Evolutionary conservation across 257 asterid genomes (phyloP).

Genomic region (Jacaranda mimosifolia): DNA sequence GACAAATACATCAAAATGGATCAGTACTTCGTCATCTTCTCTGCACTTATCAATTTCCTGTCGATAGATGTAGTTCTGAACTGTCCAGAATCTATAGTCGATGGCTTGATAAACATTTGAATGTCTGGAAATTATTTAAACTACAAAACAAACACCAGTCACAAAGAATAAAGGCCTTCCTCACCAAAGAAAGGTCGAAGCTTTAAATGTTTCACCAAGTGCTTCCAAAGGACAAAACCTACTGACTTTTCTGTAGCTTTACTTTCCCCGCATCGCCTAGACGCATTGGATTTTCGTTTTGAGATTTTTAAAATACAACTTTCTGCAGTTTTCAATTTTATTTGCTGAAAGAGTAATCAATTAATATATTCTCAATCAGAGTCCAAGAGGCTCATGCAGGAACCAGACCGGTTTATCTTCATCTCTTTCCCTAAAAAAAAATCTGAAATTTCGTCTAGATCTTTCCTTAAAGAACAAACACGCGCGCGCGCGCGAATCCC

Average conservation of each 20-base stretch:
- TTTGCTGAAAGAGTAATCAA: neutral
- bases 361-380: neutral
- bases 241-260: conserved; percentile 12
- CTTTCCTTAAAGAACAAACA: neutral
- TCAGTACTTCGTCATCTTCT: neutral
- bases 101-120: neutral
- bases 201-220: neutral
- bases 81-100: neutral
- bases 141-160: neutral
- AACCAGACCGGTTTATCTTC: conserved; percentile 8
- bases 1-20: neutral
- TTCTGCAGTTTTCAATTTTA: neutral
- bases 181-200: conserved; percentile 14
- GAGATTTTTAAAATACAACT: neutral
- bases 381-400: neutral
- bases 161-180: neutral
- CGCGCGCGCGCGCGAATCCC: neutral
- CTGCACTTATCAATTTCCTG: neutral
- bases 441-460: neutral
- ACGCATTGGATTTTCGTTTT: neutral
- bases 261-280: conserved; percentile 1
- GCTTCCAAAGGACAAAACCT: conserved; percentile 2
- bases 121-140: neutral
- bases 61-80: neutral
- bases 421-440: neutral